Evolutionary conservation across 2,329 filamentous ascomycete species (phyloP).

Genomic region (Emericellopsis atlantica): DNA sequence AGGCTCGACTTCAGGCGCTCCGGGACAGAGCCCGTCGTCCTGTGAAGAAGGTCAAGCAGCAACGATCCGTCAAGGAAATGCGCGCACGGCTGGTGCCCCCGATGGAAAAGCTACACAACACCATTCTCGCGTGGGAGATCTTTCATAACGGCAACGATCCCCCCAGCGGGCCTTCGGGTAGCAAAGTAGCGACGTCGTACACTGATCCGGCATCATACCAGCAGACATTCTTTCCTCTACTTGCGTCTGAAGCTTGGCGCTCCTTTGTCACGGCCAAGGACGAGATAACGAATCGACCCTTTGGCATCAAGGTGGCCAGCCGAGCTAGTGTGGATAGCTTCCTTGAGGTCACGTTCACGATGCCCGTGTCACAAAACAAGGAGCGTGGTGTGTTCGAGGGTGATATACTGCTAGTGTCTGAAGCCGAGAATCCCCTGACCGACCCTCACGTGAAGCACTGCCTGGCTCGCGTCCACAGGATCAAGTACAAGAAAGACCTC

Average conservation of each 20-base stretch:
- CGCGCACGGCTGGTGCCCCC: conserved; percentile 83
- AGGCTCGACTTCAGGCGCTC: conserved; percentile 30
- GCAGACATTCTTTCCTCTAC: conserved; percentile 76
- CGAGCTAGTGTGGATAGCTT: conserved; percentile 87
- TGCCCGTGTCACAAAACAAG: conserved; percentile 57
- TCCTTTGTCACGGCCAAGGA: conserved; percentile 84
- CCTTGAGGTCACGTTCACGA: conserved; percentile 76
- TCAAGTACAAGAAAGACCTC: conserved; percentile 66
- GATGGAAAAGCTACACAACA: conserved; percentile 71
- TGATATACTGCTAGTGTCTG: conserved; percentile 80
- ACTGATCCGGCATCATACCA: conserved; percentile 68
- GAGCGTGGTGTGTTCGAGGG: conserved; percentile 68
- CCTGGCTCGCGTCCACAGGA: conserved; percentile 70
- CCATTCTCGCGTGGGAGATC: conserved; percentile 87
- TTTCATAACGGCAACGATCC: conserved; percentile 84
- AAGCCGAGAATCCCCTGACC: conserved; percentile 55
- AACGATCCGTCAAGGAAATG: conserved; percentile 84
- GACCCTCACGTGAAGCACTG: conserved; percentile 61
- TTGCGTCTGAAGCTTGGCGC: conserved; percentile 92
- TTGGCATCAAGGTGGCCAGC: conserved; percentile 78
- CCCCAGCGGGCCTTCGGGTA: conserved; percentile 62
- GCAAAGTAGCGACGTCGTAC: conserved; percentile 67
- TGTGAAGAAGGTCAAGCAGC: conserved; percentile 70
- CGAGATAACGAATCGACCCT: conserved; percentile 67
- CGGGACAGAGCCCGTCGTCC: conserved; percentile 52